These are phyloP conservation scores for Backusella tarrabulga DNA, from an alignment of 192 early-diverging fungal species.

Conservation along the genomic window DNA sequence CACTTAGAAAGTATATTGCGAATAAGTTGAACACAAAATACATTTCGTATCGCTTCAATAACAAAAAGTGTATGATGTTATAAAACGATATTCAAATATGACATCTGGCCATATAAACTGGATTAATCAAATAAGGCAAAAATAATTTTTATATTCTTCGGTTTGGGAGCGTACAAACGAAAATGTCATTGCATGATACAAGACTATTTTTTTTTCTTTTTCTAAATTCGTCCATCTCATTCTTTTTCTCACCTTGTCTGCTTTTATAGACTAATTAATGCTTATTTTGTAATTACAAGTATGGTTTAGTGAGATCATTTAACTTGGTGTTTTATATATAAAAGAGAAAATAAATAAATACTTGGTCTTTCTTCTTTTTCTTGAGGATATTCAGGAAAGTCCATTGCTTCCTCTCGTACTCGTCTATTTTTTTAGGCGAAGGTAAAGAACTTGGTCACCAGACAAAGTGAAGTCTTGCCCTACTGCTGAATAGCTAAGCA, in stretches of 20 bases:
- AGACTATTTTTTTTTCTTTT: neutral
- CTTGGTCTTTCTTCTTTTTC: neutral
- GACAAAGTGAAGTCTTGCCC: neutral
- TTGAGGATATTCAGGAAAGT: neutral
- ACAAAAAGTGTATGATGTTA: neutral
- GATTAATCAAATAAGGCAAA: neutral
- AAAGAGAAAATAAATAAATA: neutral
- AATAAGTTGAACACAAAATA: neutral
- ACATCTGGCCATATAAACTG: no score
- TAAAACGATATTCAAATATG: neutral
- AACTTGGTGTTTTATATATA: neutral
- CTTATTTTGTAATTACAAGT: neutral
- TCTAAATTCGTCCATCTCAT: neutral
- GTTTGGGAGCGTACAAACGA: neutral
- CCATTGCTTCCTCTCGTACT: neutral
- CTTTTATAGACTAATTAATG: neutral
- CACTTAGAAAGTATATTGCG: neutral
- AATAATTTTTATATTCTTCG: neutral
- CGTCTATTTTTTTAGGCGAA: neutral
- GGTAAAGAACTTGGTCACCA: neutral
- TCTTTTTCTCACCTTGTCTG: neutral
- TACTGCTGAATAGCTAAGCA: neutral
- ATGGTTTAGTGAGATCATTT: neutral
- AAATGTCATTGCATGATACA: neutral
- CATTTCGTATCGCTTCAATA: neutral